Evolutionary conservation across 169 alveolate genomes (phyloP), one percentile per base, ranked within the genome.

Genomic region (Cryptosporidium ryanae): DNA sequence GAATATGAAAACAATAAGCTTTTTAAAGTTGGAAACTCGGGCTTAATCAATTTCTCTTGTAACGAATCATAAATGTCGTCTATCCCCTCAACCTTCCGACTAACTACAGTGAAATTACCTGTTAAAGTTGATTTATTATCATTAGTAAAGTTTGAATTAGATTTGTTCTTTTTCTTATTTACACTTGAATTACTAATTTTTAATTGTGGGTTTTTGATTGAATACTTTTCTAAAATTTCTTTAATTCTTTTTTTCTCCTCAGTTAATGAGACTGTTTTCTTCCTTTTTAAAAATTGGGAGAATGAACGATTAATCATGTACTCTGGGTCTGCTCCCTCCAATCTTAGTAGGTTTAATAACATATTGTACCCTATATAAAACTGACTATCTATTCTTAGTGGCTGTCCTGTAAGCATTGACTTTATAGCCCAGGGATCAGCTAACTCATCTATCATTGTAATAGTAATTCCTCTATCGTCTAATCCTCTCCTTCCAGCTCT

Each of bases 401-500:
- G 87, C 23, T 76, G 65, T 32, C 87, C 87, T 34, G 87, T 76
- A 31, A 76, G 64, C 68, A 76, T 76, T 7, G 87, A 55, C 27
- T 76, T 76, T 29, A 76, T 61, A 10, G 87, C 87, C 87, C 87
- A 76, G n/a, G 87, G 87, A 76, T 97, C 98, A 71, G 97, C 92
- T 52, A 94, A 92, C 71, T 95, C 96, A 84, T 97, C 98, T 49
- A 97, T 92, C 99, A 98, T 97, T 54, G 98, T 92, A 87, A 97
- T 97, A 46, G 97, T 96, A 54, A 98, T 91, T 17, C 99, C 99
- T 65, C 96, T 96, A 48, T 94, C 97, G 92, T 98, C 99, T 57
- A 96, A 92, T 17, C 99, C 99, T 90, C 99, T 93, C 93, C 99
- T 95, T 48, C 99, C 99, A n/a, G 99, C 99, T 66, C 99, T 84